Base-by-base conservation (phyloP, 257 asterid species). In the Capsicum pubescens region DNA sequence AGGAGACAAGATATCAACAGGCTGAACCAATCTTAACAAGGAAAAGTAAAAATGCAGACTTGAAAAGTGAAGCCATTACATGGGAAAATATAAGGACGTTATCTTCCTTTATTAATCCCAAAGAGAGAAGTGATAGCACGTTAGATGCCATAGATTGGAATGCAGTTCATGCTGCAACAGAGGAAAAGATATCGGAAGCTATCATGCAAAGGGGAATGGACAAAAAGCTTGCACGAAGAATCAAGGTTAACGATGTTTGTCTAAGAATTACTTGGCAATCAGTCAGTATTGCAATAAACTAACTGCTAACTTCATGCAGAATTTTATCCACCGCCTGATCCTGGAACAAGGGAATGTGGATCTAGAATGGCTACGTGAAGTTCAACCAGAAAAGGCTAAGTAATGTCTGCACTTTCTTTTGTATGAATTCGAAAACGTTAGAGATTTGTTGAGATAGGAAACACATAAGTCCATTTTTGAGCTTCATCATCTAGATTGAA, bases 201-300 rank as follows among this genome's bases (percentile, higher is more conserved):
- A 80, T 87, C 26, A 72, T 54, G 32, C 82, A 83, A 14, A 86
- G 90, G 46, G 88, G 87, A 83, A 83, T 85, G 88, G 69, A 83
- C 55, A 83, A 83, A 46, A 61, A 82, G 17, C 88, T 87, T 58
- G 88, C 90, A 61, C 57, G 10, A 26, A 83, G 84, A 71, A 87
- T 87, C 21, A 83, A 87, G 90, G 88, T 85, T 52, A 60, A 57
- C 5, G 5, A 59, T 44, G 7, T 12, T 69, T 44, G 9, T 32
- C 16, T 15, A 36, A 11, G 4, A 80, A n/a, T 80, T 72, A n/a
- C 58, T 48, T 2, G 42, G 66, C 14, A 26, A 32, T 11, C 44
- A 21, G 8, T 52, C 64, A 26, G 16, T 7, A 32, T 14, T 46
- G 36, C 26, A 81, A 35, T 44, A 66, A 82, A 61, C 54, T 81